These are phyloP conservation scores for Cordyceps militaris DNA, from an alignment of 2,329 filamentous ascomycete genomes.

Conservation along the genomic window DNA sequence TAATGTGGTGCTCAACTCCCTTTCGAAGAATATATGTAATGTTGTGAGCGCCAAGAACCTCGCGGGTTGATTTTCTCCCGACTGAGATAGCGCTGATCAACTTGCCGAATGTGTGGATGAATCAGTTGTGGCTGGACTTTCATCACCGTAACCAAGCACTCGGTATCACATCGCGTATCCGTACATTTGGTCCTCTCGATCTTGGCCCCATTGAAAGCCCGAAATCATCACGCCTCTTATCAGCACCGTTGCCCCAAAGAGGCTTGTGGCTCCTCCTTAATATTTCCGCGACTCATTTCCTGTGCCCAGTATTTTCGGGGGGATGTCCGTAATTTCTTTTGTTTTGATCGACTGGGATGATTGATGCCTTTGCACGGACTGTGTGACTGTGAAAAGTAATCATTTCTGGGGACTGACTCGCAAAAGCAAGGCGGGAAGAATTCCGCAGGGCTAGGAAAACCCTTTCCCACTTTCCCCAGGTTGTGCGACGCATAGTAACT, in stretches of 20 bases:
- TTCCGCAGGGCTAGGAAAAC: not conserved
- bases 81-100: not conserved
- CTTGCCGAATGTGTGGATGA: not conserved
- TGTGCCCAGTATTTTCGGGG: not conserved
- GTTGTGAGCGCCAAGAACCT: not conserved
- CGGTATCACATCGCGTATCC: not conserved
- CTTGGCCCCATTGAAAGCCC: not conserved
- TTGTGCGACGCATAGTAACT: not conserved
- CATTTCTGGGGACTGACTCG: not conserved
- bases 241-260: not conserved
- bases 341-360: not conserved
- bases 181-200: not conserved
- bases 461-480: not conserved
- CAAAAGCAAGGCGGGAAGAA: not conserved
- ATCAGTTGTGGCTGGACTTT: constrained; percentile 4
- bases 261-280: not conserved
- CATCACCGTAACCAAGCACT: not conserved
- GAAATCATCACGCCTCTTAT: not conserved
- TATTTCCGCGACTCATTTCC: constrained; percentile 9
- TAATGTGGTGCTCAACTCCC: not conserved
- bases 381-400: not conserved
- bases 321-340: not conserved
- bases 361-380: not conserved
- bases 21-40: not conserved
- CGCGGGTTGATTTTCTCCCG: not conserved